A percentile compares a stretch with the other conserved stretches of the same genome.
Conservation (phyloP, 75 land plant species). For the Pinus tabuliformis region DNA sequence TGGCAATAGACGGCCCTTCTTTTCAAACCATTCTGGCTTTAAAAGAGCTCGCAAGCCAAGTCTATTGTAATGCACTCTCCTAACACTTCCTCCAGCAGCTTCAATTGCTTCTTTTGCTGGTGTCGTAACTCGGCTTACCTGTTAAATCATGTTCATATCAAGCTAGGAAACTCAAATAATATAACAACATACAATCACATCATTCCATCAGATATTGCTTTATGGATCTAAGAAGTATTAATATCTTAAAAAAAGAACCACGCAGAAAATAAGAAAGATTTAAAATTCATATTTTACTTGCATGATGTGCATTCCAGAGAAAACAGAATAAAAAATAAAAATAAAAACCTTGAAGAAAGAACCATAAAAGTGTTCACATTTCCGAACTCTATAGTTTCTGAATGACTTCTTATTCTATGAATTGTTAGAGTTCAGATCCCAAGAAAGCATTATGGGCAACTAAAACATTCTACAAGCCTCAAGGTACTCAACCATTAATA, state of each 20-base stretch:
- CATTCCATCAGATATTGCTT: not conserved
- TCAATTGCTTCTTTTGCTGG: conserved; percentile 86
- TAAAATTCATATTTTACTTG: not conserved
- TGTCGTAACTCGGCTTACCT: conserved; percentile 89
- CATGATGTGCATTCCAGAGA: not conserved
- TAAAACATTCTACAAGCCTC: not conserved
- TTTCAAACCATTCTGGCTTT: conserved; percentile 92
- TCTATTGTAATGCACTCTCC: conserved; percentile 80
- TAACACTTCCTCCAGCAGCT: conserved; percentile 87
- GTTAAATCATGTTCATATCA: not conserved
- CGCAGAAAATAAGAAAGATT: not conserved
- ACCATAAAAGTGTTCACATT: not conserved
- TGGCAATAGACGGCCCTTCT: conserved; percentile 85
- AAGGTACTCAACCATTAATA: not conserved
- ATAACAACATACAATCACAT: not conserved
- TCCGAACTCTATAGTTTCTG: not conserved
- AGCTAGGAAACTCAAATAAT: not conserved
- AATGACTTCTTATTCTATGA: not conserved
- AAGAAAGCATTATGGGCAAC: not conserved
- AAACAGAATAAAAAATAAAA: not conserved
- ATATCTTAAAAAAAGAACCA: not conserved
- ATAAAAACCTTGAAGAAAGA: not conserved
- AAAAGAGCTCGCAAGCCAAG: conserved; percentile 76
- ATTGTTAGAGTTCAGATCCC: not conserved
- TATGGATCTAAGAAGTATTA: not conserved